Base-by-base conservation (phyloP, 2,329 filamentous ascomycete species). In the Mollisia scopiformis region DNA sequence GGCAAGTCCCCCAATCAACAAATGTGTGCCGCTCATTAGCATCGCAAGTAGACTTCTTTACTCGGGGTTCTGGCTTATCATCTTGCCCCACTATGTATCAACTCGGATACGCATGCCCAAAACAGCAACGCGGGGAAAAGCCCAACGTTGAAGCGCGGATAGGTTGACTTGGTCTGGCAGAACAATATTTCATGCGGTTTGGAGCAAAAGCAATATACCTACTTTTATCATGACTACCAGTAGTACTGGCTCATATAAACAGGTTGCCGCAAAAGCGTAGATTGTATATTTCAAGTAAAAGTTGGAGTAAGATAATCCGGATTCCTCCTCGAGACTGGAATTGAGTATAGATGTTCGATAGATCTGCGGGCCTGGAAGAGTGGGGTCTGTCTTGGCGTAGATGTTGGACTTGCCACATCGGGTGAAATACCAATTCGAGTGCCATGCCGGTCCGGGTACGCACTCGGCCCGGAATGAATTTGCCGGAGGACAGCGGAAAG, bases 21-120 rank as follows among this genome's bases (percentile, higher is more conserved):
- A 19, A 19, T 43, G 23, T 10, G n/a, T 21, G 3, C n/a, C n/a
- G n/a, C 23, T 21, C 39, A 43, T 43, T 43, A 10, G 39, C 39
- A 19, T 37, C n/a, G n/a, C 13, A 13, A 6, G n/a, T 19, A 10
- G 23, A 43, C 3, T n/a, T 21, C 39, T 46, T 46, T 14, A 19
- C 28, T n/a, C 16, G 30, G 49, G n/a, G n/a, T n/a, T n/a, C 39
- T 59, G 19, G 21, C 37, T 64, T 57, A 56, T 57, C 47, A 53
- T 65, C 16, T 33, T 58, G 41, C 62, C 60, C 65, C 64, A 60
- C 62, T 62, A 31, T 62, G 23, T 27, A 39, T 50, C 55, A 19
- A 41, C 27, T 66, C 66, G 67, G 62, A 61, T 68, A 39, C 51
- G 41, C 64, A 62, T 68, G 56, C 67, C 66, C 10, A 52, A 65